A percentile compares a stretch with the other conserved stretches of the same genome.
Conservation (phyloP, 495 filamentous ascomycete genomes). For the Podospora conica region DNA sequence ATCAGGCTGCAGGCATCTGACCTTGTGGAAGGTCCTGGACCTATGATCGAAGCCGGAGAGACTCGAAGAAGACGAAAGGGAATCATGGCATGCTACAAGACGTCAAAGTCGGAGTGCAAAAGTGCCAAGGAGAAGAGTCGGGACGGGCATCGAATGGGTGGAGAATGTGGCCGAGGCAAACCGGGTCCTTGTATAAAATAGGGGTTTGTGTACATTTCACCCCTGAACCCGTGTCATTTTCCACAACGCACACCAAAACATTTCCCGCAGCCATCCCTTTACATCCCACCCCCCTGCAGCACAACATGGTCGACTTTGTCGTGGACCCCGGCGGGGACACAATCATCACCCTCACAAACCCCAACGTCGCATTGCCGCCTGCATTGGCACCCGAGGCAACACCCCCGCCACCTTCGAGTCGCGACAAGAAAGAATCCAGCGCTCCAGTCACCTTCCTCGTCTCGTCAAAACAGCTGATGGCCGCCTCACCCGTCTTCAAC, state of each 20-base stretch:
- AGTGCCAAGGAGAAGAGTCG: not conserved
- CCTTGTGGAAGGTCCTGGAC: not conserved
- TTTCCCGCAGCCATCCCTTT: not conserved
- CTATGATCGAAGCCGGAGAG: not conserved
- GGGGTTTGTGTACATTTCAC: not conserved
- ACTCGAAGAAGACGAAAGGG: not conserved
- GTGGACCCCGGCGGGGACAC: not conserved
- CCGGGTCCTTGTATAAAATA: not conserved
- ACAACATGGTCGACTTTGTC: not conserved
- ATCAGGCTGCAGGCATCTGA: not conserved
- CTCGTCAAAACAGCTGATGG: not conserved
- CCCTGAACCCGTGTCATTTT: no score
- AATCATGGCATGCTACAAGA: no score
- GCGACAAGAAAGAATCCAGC: not conserved
- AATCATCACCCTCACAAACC: no score
- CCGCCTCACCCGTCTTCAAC: not conserved
- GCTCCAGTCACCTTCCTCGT: not conserved
- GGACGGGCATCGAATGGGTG: not conserved
- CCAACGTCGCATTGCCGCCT: no score
- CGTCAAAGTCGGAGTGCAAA: fast-evolving
- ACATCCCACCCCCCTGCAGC: not conserved
- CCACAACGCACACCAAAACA: not conserved
- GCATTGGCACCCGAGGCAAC: no score
- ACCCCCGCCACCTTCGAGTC: no score
- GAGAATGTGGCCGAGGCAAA: not conserved